Evolutionary conservation across 139 green algal genomes (phyloP).

Genomic region (Nannochloris sp.): DNA sequence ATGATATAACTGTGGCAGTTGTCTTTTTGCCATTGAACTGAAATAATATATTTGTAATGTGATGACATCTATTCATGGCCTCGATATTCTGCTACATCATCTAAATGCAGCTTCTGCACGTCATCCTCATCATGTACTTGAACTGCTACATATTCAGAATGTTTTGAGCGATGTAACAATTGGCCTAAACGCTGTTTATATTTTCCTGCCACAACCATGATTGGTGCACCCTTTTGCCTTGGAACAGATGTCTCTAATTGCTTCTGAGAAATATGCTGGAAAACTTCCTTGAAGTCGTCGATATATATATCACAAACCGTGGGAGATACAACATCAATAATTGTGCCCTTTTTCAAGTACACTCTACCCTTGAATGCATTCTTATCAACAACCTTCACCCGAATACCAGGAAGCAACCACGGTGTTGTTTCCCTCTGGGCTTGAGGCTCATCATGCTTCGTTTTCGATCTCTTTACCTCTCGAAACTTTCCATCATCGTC

Average conservation of each 20-base stretch:
- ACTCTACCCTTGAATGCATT: slow-evolving; percentile 34
- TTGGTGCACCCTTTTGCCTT: slow-evolving; percentile 34
- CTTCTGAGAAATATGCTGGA: slow-evolving; percentile 36
- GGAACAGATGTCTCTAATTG: slow-evolving; percentile 74
- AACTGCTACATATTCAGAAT: slow-evolving; percentile 47
- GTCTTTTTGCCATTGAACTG: slow-evolving; percentile 18
- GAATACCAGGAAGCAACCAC: slow-evolving; percentile 53
- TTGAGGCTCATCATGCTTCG: background rate
- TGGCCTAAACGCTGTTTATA: slow-evolving; percentile 39
- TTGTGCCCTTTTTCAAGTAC: slow-evolving; percentile 67
- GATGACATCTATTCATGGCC: slow-evolving; percentile 12
- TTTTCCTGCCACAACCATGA: slow-evolving; percentile 56
- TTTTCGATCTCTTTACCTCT: slow-evolving; percentile 4
- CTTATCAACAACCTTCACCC: slow-evolving; percentile 61
- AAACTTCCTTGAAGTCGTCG: slow-evolving; percentile 40
- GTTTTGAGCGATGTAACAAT: slow-evolving; percentile 39
- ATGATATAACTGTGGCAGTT: slow-evolving; percentile 37
- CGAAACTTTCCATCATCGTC: background rate
- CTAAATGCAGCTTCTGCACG: slow-evolving; percentile 54
- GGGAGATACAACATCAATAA: slow-evolving; percentile 60
- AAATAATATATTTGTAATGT: slow-evolving; percentile 3
- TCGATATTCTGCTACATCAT: slow-evolving; percentile 53
- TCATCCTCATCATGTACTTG: slow-evolving; percentile 53
- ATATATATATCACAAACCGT: slow-evolving; percentile 49
- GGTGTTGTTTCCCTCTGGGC: background rate